A percentile compares a stretch with the other conserved stretches of the same genome.
Conservation (phyloP, 352 stramenopile species). For the Globisporangium iwayamae region DNA sequence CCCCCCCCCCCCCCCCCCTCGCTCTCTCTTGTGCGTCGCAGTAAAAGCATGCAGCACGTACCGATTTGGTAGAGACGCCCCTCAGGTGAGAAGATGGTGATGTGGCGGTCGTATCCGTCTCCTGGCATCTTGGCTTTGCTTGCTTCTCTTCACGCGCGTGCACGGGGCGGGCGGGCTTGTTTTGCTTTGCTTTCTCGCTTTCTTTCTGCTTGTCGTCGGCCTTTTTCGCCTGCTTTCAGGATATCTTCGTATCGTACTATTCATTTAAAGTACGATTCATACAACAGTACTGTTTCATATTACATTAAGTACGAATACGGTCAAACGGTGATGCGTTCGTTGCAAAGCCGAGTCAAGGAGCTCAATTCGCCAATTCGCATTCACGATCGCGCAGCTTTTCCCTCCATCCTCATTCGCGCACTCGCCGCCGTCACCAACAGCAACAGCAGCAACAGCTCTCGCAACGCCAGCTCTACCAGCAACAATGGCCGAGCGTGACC, state of each 20-base stretch:
- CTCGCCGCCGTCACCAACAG: neutral
- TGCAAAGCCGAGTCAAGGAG: neutral
- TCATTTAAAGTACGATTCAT: constrained; percentile 10
- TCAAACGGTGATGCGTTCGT: neutral
- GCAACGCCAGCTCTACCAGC: neutral
- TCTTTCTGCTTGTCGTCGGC: constrained; percentile 14
- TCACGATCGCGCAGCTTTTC: constrained; percentile 17
- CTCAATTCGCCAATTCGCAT: constrained; percentile 28
- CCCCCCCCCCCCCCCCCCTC: no score
- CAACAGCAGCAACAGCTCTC: neutral
- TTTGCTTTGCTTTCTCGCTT: neutral
- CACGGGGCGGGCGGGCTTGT: neutral
- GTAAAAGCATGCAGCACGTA: constrained; percentile 23
- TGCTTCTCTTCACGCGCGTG: neutral
- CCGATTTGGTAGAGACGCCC: constrained; percentile 98
- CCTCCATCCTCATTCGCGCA: neutral
- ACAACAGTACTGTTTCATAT: neutral
- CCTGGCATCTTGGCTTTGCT: constrained; percentile 52
- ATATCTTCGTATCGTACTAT: constrained; percentile 8
- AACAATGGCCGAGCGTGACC: constrained; percentile 43
- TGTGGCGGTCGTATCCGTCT: constrained; percentile 89
- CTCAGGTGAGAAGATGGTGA: constrained; percentile 99
- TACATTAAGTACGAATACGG: constrained; percentile 17
- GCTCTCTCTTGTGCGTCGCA: neutral
- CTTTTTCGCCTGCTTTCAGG: constrained; percentile 8